Percentiles rank a stretch among this genome's conserved stretches.
These are phyloP conservation scores for Pichia sp. DNA, from an alignment of 1,139 yeast species.

Conservation along the genomic window DNA sequence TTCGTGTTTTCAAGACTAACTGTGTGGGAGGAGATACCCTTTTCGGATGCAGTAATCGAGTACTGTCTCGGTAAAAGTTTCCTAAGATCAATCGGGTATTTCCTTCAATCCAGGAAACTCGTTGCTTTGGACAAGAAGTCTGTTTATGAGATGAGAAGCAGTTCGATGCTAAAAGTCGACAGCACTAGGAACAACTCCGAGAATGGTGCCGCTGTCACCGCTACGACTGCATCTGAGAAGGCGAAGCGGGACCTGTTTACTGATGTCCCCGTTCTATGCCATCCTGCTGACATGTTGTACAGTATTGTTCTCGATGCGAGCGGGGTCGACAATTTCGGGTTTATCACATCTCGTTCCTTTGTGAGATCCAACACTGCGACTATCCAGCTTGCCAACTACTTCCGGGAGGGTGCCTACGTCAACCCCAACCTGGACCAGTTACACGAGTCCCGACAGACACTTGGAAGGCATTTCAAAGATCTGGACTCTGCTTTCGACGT, in stretches of 20 bases:
- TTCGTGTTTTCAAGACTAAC: constrained; percentile 31
- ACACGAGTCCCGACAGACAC: constrained; percentile 4
- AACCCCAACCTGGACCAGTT: constrained; percentile 9
- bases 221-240: too few species aligned
- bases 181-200: not conserved
- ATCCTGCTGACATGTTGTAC: constrained; percentile 25
- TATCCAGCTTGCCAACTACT: constrained; percentile 25
- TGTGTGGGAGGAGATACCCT: constrained; percentile 15
- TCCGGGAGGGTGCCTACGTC: constrained; percentile 23
- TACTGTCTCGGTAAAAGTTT: constrained; percentile 15
- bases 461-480: constrained; percentile 14
- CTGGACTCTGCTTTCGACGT: constrained; percentile 23
- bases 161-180: constrained; percentile 6
- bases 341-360: constrained; percentile 21
- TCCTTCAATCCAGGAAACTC: constrained; percentile 11
- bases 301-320: constrained; percentile 21
- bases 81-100: constrained; percentile 17
- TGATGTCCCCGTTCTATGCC: constrained; percentile 20
- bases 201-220: too few species aligned
- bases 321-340: constrained; percentile 19
- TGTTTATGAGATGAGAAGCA: constrained; percentile 1
- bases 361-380: constrained; percentile 18
- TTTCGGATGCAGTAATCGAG: constrained; percentile 21
- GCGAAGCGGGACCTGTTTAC: not conserved
- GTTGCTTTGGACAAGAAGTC: not conserved